phyloP scores from a whole-genome alignment of 805 yeast species.

The Spathaspora passalidarum region DNA sequence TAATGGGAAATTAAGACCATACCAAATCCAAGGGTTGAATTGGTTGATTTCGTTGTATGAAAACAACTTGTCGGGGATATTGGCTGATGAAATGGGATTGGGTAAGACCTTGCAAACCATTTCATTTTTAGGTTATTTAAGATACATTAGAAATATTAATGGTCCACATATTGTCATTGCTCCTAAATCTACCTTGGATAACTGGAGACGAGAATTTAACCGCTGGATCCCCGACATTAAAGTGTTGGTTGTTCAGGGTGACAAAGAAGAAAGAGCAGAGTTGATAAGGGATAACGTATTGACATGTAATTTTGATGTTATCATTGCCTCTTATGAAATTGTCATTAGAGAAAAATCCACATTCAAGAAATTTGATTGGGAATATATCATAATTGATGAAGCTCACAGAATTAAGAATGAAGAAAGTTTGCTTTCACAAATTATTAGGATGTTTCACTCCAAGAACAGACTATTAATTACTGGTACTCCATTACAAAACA shows the following conservation, averaged over 20 bases:
- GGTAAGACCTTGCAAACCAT: slow-evolving; percentile 83
- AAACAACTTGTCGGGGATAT: slow-evolving; percentile 68
- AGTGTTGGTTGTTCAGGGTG: slow-evolving; percentile 70
- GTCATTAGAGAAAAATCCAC: slow-evolving; percentile 71
- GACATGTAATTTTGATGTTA: slow-evolving; percentile 67
- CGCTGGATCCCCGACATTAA: slow-evolving; percentile 80
- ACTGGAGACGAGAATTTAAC: slow-evolving; percentile 75
- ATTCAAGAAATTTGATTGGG: slow-evolving; percentile 68
- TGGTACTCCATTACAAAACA: slow-evolving; percentile 81
- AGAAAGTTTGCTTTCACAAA: slow-evolving; percentile 68
- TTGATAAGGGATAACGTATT: slow-evolving; percentile 49
- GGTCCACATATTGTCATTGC: slow-evolving; percentile 79
- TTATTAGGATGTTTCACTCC: slow-evolving; percentile 68
- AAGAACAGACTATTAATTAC: slow-evolving; percentile 69
- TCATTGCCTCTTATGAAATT: slow-evolving; percentile 71
- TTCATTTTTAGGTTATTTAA: slow-evolving; percentile 67
- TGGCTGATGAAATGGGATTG: slow-evolving; percentile 85
- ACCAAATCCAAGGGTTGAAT: slow-evolving; percentile 77
- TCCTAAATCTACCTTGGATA: slow-evolving; percentile 78
- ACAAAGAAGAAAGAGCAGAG: slow-evolving; percentile 60
- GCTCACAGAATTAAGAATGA: slow-evolving; percentile 83
- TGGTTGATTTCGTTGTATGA: slow-evolving; percentile 72
- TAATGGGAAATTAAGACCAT: slow-evolving; percentile 60
- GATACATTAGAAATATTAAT: slow-evolving; percentile 54
- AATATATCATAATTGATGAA: slow-evolving; percentile 75